phyloP scores from a whole-genome alignment of 208 protist genomes.

The Dictyostelium gargantuum region DNA sequence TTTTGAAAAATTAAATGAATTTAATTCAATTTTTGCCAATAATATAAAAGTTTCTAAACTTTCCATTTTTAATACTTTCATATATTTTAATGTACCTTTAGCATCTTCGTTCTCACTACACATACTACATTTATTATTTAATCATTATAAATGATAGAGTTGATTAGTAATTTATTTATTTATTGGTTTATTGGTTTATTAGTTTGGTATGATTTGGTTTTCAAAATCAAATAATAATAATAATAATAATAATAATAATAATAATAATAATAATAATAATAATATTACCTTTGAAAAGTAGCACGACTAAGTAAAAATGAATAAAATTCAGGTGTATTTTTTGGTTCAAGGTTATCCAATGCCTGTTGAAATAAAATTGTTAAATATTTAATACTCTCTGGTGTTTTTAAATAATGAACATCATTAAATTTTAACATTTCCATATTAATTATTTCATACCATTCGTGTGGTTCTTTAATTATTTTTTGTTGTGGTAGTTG shows the following conservation, averaged over 20 bases:
- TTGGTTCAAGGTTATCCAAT: background rate
- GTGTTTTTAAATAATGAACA: background rate
- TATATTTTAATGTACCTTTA: conserved; percentile 36
- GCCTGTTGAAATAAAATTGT: background rate
- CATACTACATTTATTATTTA: too few relatives aligned
- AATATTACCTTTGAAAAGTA: conserved; percentile 19
- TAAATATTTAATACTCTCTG: background rate
- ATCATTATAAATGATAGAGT: too few relatives aligned
- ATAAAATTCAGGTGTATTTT: background rate
- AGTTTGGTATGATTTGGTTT: background rate
- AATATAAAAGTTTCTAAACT: background rate
- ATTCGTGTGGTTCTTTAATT: background rate
- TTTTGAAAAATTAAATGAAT: background rate
- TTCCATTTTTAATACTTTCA: conserved; percentile 37
- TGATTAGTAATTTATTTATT: too few relatives aligned
- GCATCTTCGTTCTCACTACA: background rate
- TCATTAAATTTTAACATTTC: background rate
- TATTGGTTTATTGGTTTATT: too few relatives aligned
- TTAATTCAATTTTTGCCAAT: background rate
- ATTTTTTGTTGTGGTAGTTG: background rate
- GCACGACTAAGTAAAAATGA: background rate
- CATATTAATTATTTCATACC: background rate
- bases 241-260: background rate
- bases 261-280: background rate
- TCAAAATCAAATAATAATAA: background rate